Evolutionary conservation across 305 asterid genomes (phyloP).

Genomic region (Fraxinus albicans): DNA sequence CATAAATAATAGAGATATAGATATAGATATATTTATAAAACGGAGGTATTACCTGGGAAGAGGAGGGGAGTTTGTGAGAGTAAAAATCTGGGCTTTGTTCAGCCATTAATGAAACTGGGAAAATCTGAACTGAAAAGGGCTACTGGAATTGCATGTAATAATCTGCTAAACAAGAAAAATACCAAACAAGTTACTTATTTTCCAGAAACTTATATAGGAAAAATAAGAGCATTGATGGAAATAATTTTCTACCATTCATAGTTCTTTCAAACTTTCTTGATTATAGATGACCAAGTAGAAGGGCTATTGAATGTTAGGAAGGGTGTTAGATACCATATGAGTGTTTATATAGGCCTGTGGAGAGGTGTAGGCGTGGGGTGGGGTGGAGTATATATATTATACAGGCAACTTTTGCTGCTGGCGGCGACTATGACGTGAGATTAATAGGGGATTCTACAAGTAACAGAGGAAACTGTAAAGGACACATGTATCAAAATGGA

Average conservation of each 20-base stretch:
- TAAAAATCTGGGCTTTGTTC: slow-evolving; percentile 45
- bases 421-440: slow-evolving; percentile 54
- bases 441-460: slow-evolving; percentile 23
- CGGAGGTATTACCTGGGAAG: slow-evolving; percentile 52
- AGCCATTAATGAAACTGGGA: slow-evolving; percentile 44
- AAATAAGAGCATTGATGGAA: background rate
- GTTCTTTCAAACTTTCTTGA: slow-evolving; percentile 14
- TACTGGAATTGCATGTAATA: slow-evolving; percentile 17
- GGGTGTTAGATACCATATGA: background rate
- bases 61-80: slow-evolving; percentile 58
- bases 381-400: background rate
- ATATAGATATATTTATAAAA: background rate
- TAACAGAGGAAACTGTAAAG: slow-evolving; percentile 23
- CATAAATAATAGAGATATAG: background rate
- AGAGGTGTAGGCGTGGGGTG: background rate
- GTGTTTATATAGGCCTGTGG: background rate
- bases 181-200: background rate
- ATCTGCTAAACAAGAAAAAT: slow-evolving; percentile 17
- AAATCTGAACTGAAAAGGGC: background rate
- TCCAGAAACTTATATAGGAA: background rate
- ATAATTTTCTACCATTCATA: background rate
- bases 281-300: slow-evolving; percentile 10
- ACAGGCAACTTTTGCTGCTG: slow-evolving; percentile 31
- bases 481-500: slow-evolving; percentile 32
- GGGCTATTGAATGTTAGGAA: slow-evolving; percentile 9